phyloP scores from a whole-genome alignment of 148 eudicot genomes.

The Arctostaphylos glauca region DNA sequence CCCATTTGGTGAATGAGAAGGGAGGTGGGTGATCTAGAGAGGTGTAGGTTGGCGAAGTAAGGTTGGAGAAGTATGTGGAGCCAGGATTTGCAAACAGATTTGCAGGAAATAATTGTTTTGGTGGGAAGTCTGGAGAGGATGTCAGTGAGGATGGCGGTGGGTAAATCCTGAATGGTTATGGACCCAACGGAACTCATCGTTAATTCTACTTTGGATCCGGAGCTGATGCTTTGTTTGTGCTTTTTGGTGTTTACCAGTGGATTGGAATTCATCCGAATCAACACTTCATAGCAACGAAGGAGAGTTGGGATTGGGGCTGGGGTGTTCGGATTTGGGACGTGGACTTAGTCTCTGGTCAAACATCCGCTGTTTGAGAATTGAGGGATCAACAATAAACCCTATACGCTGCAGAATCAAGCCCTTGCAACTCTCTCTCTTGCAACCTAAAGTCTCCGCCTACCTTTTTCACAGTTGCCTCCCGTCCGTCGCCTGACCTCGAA shows the following conservation, averaged over 20 bases:
- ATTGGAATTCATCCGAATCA: neutral
- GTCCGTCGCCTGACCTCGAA: too few relatives aligned
- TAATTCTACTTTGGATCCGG: neutral
- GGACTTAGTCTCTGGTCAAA: neutral
- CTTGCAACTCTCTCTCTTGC: too few relatives aligned
- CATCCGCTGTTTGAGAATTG: neutral
- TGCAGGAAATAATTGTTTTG: neutral
- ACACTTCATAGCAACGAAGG: too few relatives aligned
- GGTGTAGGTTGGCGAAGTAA: neutral
- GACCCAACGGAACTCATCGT: neutral
- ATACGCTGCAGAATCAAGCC: too few relatives aligned
- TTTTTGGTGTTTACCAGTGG: neutral
- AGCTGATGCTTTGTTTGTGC: too few relatives aligned
- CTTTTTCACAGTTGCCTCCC: too few relatives aligned
- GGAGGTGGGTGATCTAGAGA: neutral
- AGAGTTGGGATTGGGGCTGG: neutral
- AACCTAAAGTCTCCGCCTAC: too few relatives aligned
- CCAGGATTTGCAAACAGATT: neutral
- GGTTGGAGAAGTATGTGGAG: neutral
- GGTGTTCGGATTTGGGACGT: neutral
- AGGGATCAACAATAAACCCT: too few relatives aligned
- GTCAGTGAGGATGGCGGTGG: neutral
- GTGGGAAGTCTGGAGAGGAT: conserved; percentile 2
- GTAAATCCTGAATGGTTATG: neutral
- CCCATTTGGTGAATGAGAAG: neutral